Evolutionary conservation across 495 filamentous ascomycete genomes (phyloP).

Genomic region (Sabuloglossum arenarium): DNA sequence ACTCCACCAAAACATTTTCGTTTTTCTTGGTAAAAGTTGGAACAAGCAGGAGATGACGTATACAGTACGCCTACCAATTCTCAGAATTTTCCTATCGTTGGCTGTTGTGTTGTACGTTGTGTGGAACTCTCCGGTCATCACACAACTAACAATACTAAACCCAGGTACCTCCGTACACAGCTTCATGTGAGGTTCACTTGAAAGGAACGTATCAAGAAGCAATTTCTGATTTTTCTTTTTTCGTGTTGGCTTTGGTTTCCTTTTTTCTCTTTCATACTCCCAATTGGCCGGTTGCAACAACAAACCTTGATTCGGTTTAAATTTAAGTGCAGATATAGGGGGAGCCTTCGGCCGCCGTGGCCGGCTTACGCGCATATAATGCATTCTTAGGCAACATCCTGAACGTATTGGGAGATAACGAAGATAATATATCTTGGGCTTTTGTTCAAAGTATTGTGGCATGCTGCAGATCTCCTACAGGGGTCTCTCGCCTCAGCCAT

Average conservation of each 20-base stretch:
- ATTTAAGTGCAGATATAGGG: not conserved
- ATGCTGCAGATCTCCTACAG: too few species aligned
- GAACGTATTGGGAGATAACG: not conserved
- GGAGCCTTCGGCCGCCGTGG: not conserved
- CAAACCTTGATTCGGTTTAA: not conserved
- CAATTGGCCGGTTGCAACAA: not conserved
- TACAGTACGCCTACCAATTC: too few species aligned
- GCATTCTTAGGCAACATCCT: not conserved
- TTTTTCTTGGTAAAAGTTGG: too few species aligned
- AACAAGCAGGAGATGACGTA: too few species aligned
- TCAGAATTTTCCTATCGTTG: too few species aligned
- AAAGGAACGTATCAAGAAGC: not conserved
- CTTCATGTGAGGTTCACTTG: too few species aligned
- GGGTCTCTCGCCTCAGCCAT: too few species aligned
- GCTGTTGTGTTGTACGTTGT: too few species aligned
- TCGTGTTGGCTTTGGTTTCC: not conserved
- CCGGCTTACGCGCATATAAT: not conserved
- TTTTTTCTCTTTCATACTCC: not conserved
- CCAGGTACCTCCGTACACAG: too few species aligned
- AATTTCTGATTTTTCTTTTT: not conserved
- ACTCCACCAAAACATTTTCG: too few species aligned
- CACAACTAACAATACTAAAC: too few species aligned
- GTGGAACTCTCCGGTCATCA: too few species aligned
- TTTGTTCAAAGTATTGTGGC: not conserved
- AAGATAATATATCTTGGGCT: not conserved